phyloP scores from a whole-genome alignment of 2,329 filamentous ascomycete genomes.

The Thermochaetoides dissita region DNA sequence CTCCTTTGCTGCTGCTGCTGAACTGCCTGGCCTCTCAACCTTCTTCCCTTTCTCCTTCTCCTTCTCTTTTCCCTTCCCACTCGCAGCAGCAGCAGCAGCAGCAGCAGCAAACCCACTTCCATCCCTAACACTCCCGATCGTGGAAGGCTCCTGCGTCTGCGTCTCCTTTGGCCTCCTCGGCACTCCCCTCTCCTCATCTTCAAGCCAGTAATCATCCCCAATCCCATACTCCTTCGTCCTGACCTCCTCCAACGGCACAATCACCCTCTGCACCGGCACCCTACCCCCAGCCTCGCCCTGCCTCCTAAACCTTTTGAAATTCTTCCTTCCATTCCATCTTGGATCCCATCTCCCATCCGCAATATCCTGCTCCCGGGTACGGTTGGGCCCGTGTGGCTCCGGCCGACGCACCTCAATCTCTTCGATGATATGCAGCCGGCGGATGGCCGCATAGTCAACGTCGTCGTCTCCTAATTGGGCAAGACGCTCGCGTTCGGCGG shows the following conservation, averaged over 20 bases:
- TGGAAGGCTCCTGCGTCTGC: slow-evolving; percentile 4
- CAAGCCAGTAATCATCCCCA: slow-evolving; percentile 64
- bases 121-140: neutral
- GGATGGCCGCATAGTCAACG: slow-evolving; percentile 58
- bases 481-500: slow-evolving; percentile 38
- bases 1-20: neutral
- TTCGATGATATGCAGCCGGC: slow-evolving; percentile 62
- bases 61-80: slow-evolving; percentile 15
- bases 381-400: slow-evolving; percentile 10
- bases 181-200: slow-evolving; percentile 27
- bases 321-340: slow-evolving; percentile 84
- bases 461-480: slow-evolving; percentile 43
- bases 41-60: slow-evolving; percentile 9
- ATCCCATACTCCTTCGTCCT: slow-evolving; percentile 59
- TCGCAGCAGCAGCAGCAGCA: neutral
- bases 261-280: slow-evolving; percentile 29
- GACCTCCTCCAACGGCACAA: slow-evolving; percentile 59
- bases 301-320: slow-evolving; percentile 78
- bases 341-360: slow-evolving; percentile 61
- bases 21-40: neutral
- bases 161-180: slow-evolving; percentile 3
- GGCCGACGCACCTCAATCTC: slow-evolving; percentile 49
- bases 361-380: slow-evolving; percentile 35
- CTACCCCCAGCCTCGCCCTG: slow-evolving; percentile 36
- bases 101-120: neutral